A percentile compares a stretch with the other conserved stretches of the same genome.
phyloP scores from a whole-genome alignment of 306 rosid genomes.

The Cicer yamashitae region DNA sequence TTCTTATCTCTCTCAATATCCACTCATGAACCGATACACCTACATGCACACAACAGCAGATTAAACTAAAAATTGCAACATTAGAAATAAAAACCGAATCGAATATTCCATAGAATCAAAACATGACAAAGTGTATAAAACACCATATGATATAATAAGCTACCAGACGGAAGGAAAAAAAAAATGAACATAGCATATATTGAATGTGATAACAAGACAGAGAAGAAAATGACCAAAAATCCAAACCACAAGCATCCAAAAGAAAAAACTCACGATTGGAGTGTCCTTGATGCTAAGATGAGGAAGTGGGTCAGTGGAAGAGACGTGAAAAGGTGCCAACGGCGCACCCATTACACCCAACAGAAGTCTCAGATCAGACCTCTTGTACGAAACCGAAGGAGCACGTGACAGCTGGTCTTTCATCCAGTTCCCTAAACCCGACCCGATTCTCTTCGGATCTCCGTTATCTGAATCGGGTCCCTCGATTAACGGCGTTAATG shows the following conservation, averaged over 20 bases:
- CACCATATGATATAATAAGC: slow-evolving; percentile 15
- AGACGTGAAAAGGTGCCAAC: slow-evolving; percentile 86
- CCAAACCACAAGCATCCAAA: slow-evolving; percentile 38
- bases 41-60: background rate
- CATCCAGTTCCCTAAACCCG: slow-evolving; percentile 92
- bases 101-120: slow-evolving; percentile 9
- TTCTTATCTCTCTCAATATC: slow-evolving; percentile 17
- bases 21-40: background rate
- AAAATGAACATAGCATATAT: too few relatives aligned
- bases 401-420: slow-evolving; percentile 82
- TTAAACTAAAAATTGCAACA: slow-evolving; percentile 21
- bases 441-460: slow-evolving; percentile 70
- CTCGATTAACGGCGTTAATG: slow-evolving; percentile 76
- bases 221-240: slow-evolving; percentile 22
- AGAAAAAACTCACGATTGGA: slow-evolving; percentile 71
- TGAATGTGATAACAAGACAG: too few relatives aligned
- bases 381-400: slow-evolving; percentile 64
- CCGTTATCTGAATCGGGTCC: slow-evolving; percentile 90
- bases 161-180: background rate
- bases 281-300: slow-evolving; percentile 93
- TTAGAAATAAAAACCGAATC: slow-evolving; percentile 22
- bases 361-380: slow-evolving; percentile 94
- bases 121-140: slow-evolving; percentile 34
- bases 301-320: slow-evolving; percentile 79
- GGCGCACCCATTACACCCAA: slow-evolving; percentile 98